phyloP scores from a whole-genome alignment of 1,139 yeast species.

The Suhomyces panamericanus region DNA sequence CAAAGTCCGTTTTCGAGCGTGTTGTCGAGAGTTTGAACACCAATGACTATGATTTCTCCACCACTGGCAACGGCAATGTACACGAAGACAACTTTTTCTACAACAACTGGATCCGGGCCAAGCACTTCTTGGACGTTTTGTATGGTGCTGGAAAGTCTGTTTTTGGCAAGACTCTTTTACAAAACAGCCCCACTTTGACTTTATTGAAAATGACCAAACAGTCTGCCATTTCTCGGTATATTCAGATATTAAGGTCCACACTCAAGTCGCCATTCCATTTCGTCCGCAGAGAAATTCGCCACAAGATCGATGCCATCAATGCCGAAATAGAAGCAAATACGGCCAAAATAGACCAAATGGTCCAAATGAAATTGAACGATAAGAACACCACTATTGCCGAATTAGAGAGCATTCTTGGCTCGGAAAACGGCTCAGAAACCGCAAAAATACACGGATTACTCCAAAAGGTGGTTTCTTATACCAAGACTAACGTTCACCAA shows the following conservation, averaged over 20 bases:
- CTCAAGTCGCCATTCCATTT: conserved; percentile 21
- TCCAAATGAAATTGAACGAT: conserved; percentile 18
- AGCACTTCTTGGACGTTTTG: conserved; percentile 8
- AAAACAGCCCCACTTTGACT: conserved; percentile 12
- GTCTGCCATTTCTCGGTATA: conserved; percentile 4
- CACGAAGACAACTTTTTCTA: conserved; percentile 20
- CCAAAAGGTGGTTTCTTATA: conserved; percentile 13
- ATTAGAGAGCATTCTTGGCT: conserved; percentile 15
- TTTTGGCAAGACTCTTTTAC: conserved; percentile 6
- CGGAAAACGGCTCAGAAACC: conserved; percentile 12
- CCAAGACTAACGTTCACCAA: conserved; percentile 5
- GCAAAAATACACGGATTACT: conserved; percentile 15
- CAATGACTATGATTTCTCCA: conserved; percentile 6
- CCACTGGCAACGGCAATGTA: not conserved
- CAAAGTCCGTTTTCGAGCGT: conserved; percentile 11
- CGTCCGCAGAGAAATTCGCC: conserved; percentile 25
- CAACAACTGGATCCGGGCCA: conserved; percentile 15
- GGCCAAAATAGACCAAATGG: conserved; percentile 24
- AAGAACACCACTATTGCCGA: conserved; percentile 7
- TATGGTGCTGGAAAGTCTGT: conserved; percentile 1
- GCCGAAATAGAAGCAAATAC: conserved; percentile 23
- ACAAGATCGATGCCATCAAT: conserved; percentile 22
- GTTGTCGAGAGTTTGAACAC: conserved; percentile 1
- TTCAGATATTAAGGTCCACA: conserved; percentile 14
- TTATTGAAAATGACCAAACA: conserved; percentile 8